These are phyloP conservation scores for Baorangia bicolor DNA, from an alignment of 768 basidiomycete genomes.

Conservation along the genomic window DNA sequence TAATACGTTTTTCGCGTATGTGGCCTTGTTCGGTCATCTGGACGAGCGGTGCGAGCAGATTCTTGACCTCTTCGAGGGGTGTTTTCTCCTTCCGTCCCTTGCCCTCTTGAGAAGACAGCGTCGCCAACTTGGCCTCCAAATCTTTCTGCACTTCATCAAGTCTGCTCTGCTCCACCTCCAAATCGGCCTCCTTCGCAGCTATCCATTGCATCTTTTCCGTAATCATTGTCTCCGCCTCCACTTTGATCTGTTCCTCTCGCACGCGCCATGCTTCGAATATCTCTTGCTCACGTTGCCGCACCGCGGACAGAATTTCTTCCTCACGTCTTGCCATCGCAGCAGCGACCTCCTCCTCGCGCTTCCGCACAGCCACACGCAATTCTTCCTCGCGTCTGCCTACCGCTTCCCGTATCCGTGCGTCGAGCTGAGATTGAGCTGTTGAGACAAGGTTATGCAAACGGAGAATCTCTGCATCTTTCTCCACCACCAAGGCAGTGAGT, in stretches of 20 bases:
- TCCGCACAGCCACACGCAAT: constrained; percentile 58
- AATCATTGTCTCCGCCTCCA: constrained; percentile 45
- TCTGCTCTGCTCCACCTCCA: constrained; percentile 49
- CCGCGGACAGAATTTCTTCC: constrained; percentile 69
- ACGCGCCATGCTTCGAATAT: constrained; percentile 57
- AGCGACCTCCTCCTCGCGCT: constrained; percentile 71
- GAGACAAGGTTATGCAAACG: constrained; percentile 46
- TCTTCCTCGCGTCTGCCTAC: constrained; percentile 67
- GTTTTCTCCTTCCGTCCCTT: constrained; percentile 50
- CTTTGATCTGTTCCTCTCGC: constrained; percentile 50
- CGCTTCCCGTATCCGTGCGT: constrained; percentile 53
- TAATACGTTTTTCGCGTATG: constrained; percentile 18
- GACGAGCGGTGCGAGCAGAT: constrained; percentile 53
- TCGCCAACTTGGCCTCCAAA: constrained; percentile 49
- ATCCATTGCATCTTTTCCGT: constrained; percentile 48
- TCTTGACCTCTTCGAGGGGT: constrained; percentile 77
- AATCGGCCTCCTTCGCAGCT: constrained; percentile 49
- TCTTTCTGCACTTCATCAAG: constrained; percentile 47
- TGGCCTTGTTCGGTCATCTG: constrained; percentile 34
- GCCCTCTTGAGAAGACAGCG: constrained; percentile 39
- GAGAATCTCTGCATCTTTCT: constrained; percentile 62
- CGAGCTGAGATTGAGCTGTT: constrained; percentile 40
- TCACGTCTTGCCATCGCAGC: constrained; percentile 63
- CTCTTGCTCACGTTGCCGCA: constrained; percentile 62
- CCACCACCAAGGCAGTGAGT: constrained; percentile 43